A percentile compares a stretch with the other conserved stretches of the same genome.
Evolutionary conservation across 169 alveolate genomes (phyloP).

Genomic region (Babesia ovata): DNA sequence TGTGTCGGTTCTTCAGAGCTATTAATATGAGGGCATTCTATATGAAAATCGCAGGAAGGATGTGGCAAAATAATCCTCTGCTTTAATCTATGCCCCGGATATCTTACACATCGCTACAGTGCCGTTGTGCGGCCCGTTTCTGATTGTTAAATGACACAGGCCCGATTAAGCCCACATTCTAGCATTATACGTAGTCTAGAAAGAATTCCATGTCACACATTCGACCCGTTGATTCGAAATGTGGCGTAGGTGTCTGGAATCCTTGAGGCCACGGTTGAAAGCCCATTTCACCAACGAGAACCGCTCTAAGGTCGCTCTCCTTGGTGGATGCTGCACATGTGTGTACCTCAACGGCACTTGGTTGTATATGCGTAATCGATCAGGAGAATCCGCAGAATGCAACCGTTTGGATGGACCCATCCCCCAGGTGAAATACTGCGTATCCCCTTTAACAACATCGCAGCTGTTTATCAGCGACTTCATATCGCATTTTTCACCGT

Average conservation of each 20-base stretch:
- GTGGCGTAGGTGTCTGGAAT: conserved; percentile 20
- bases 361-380: conserved; percentile 11
- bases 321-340: conserved; percentile 33
- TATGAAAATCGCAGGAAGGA: neutral
- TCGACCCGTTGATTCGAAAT: neutral
- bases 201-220: neutral
- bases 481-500: conserved; percentile 53
- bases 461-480: conserved; percentile 43
- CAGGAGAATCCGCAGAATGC: conserved; percentile 12
- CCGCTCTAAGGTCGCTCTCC: conserved; percentile 22
- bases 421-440: conserved; percentile 23
- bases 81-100: neutral
- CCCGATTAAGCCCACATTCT: too few relatives aligned
- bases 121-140: too few relatives aligned
- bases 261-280: conserved; percentile 2
- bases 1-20: neutral
- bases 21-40: neutral
- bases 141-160: too few relatives aligned
- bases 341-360: conserved; percentile 31
- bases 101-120: too few relatives aligned
- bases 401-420: conserved; percentile 39
- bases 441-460: neutral
- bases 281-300: conserved; percentile 43
- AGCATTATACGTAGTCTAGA: too few relatives aligned
- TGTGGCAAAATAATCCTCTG: neutral